These are phyloP conservation scores for Penicillium concentricum DNA, from an alignment of 2,329 filamentous ascomycete genomes.

Conservation along the genomic window DNA sequence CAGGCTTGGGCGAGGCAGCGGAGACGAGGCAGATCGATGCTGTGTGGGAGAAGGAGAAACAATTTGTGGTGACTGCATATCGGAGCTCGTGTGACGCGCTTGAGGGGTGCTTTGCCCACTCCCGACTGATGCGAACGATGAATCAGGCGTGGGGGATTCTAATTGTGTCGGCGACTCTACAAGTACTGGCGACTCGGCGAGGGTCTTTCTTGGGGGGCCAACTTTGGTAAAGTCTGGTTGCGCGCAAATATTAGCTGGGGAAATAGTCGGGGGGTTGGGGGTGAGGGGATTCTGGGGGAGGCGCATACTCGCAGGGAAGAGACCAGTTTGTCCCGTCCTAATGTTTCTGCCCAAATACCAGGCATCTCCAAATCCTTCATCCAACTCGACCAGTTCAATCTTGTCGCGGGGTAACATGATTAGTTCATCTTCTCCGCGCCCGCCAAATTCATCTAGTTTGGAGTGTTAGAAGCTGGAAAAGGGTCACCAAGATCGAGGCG, in stretches of 20 bases:
- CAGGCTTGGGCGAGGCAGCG: slow-evolving; percentile 36
- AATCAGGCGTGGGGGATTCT: slow-evolving; percentile 17
- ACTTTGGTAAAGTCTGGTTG: slow-evolving; percentile 20
- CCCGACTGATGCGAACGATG: slow-evolving; percentile 25
- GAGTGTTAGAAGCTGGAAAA: slow-evolving; percentile 7
- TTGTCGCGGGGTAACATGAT: slow-evolving; percentile 74
- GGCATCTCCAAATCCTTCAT: slow-evolving; percentile 66
- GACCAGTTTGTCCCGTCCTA: slow-evolving; percentile 42
- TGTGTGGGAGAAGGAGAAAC: slow-evolving; percentile 28
- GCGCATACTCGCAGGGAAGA: slow-evolving; percentile 49
- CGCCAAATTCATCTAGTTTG: slow-evolving; percentile 80
- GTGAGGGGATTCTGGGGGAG: not conserved
- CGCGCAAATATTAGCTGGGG: not conserved
- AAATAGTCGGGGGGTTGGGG: not conserved
- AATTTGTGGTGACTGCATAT: slow-evolving; percentile 25
- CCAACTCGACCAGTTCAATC: slow-evolving; percentile 62
- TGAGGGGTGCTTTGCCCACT: slow-evolving; percentile 43
- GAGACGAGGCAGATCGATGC: slow-evolving; percentile 37
- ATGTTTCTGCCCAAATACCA: slow-evolving; percentile 60
- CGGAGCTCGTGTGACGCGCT: slow-evolving; percentile 37
- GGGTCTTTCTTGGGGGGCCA: not conserved
- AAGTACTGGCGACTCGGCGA: slow-evolving; percentile 7
- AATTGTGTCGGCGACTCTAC: slow-evolving; percentile 14
- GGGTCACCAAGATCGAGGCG: not conserved
- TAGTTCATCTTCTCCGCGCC: slow-evolving; percentile 89